Conservation (phyloP, 139 green algal genomes). For the Desmodesmus armatus region DNA sequence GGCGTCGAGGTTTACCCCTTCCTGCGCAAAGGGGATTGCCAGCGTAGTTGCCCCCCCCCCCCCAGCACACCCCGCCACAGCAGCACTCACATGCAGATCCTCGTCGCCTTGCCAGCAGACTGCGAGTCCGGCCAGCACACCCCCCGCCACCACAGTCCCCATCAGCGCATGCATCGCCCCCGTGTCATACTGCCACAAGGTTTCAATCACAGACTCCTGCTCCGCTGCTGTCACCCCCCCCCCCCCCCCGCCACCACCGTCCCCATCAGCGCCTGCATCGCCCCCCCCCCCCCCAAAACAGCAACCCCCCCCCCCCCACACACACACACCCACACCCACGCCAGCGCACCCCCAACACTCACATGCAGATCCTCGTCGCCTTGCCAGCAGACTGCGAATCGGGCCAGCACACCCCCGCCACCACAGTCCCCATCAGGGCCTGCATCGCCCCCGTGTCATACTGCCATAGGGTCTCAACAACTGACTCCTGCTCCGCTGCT, state of each 20-base stretch:
- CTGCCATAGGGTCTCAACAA: slow-evolving; percentile 67
- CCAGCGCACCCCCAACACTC: too few relatives aligned
- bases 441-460: slow-evolving; percentile 56
- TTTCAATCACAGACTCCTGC: slow-evolving; percentile 58
- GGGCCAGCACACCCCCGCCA: slow-evolving; percentile 77
- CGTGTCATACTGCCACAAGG: slow-evolving; percentile 56
- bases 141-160: slow-evolving; percentile 62
- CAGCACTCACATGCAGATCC: slow-evolving; percentile 68
- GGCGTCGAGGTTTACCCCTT: too few relatives aligned
- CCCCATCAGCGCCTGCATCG: too few relatives aligned
- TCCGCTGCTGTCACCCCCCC: neutral
- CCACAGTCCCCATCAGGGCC: slow-evolving; percentile 57
- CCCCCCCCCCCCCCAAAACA: too few relatives aligned
- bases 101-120: slow-evolving; percentile 52
- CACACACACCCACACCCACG: too few relatives aligned
- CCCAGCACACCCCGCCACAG: too few relatives aligned
- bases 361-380: slow-evolving; percentile 67
- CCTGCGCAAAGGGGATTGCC: too few relatives aligned
- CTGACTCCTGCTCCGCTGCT: slow-evolving; percentile 2
- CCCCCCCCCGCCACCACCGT: too few relatives aligned
- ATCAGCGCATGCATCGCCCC: slow-evolving; percentile 60
- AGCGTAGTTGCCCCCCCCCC: too few relatives aligned
- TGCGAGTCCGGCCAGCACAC: slow-evolving; percentile 82
- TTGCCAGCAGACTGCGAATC: slow-evolving; percentile 70
- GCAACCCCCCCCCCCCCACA: too few relatives aligned